Conservation (phyloP, 2,329 filamentous ascomycete species). For the Scedosporium dehoogii region DNA sequence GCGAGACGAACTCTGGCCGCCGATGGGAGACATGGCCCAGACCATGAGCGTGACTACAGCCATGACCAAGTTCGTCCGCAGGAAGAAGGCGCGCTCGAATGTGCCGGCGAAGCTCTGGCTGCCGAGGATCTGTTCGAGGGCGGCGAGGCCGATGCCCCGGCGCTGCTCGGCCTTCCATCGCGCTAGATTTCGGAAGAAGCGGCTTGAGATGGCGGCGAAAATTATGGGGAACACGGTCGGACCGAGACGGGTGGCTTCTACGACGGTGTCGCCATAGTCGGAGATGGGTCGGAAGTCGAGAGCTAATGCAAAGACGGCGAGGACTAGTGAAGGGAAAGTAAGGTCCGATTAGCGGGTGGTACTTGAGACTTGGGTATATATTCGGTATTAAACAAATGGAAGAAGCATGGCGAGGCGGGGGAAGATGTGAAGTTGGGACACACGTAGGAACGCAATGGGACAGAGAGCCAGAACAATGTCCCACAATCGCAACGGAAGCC, state of each 20-base stretch:
- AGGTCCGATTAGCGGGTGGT: background rate
- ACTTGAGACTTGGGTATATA: no score
- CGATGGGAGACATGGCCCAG: constrained; percentile 5
- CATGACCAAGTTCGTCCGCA: background rate
- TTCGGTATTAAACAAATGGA: background rate
- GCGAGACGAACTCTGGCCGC: constrained; percentile 2
- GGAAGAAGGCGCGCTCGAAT: background rate
- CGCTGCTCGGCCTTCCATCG: constrained; percentile 1
- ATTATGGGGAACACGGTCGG: constrained; percentile 6
- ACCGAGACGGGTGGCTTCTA: constrained; percentile 5
- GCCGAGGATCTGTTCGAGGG: constrained; percentile 5
- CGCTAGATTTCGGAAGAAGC: constrained; percentile 1
- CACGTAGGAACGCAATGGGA: background rate
- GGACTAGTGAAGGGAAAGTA: background rate
- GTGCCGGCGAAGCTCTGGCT: constrained; percentile 7
- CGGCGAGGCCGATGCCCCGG: background rate
- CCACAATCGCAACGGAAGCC: background rate
- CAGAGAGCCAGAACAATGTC: background rate
- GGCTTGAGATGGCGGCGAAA: constrained; percentile 4
- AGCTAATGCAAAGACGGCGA: background rate
- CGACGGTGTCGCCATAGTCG: background rate
- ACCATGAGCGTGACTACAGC: background rate
- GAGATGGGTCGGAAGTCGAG: background rate
- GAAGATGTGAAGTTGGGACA: background rate
- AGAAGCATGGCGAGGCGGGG: background rate